Evolutionary conservation across 2,329 filamentous ascomycete species (phyloP), one percentile per base, ranked within the genome.

Genomic region (Ascochyta pisi): DNA sequence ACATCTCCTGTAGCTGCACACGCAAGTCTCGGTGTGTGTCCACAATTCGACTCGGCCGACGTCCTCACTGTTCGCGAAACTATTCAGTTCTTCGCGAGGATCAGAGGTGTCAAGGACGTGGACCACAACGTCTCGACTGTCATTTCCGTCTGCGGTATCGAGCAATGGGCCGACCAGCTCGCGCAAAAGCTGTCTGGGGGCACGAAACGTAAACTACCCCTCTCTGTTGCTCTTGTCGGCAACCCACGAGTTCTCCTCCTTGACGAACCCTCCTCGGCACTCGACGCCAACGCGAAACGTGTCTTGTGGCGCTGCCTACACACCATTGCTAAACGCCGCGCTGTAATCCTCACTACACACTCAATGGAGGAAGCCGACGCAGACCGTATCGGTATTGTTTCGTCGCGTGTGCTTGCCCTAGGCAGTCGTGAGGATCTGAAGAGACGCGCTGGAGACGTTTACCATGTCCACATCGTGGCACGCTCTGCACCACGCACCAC

Each of bases 291-390:
- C 3, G 92, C 89, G 16, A 84, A 93, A 50, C 82, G 92, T 23
- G 96, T 94, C 73, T 89, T 96, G 31, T 96, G 92, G 92, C 91
- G 96, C 63, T 96, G 96, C 54, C 81, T 96, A 23, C 80, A 96
- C 15, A 89, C 88, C 1, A 90, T 96, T 71, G 84, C 91, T 51
- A 91, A 91, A 22, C 82, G 81, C 51, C 82, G 92, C 33, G 95
- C 92, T 0, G 89, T 96, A 60, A 86, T 96, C 37, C 74, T 96
- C 50, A 96, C 92, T 0, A 96, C 92, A 0, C 92, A 97, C 73
- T 96, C 96, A 71, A 82, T 97, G 31, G 92, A 96, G 68, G 93
- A 97, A 74, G 93, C 92, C 0, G 92, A 96, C 69, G 80, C 92
- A 0, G 92, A 96, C 68, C 87, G 92, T 55, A 96, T 97, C 61